A percentile compares a stretch with the other conserved stretches of the same genome.
phyloP scores from a whole-genome alignment of 805 yeast genomes.

The Wickerhamiella lipophila region DNA sequence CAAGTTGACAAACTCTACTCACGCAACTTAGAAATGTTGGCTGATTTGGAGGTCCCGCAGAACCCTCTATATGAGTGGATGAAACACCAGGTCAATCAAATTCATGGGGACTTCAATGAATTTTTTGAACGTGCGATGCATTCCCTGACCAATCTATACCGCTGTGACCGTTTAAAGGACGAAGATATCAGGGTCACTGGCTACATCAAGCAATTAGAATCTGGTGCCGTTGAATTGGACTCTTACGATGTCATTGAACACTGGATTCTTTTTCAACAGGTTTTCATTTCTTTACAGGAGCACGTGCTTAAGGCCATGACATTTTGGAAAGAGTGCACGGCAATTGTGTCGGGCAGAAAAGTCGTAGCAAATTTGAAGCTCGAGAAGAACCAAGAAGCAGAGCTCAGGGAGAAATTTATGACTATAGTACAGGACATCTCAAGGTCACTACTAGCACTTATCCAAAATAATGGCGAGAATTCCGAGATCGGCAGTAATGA shows the following conservation, averaged over 20 bases:
- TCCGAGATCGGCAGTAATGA: conserved; percentile 23
- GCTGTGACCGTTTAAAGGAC: background rate
- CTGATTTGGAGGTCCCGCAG: conserved; percentile 50
- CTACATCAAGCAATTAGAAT: conserved; percentile 8
- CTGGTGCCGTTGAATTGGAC: background rate
- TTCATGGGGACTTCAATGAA: conserved; percentile 32
- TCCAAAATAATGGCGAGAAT: conserved; percentile 4
- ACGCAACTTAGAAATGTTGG: conserved; percentile 36
- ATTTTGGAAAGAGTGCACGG: conserved; percentile 21
- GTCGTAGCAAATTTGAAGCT: conserved; percentile 8
- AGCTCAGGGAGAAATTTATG: conserved; percentile 1
- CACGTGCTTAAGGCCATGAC: conserved; percentile 15
- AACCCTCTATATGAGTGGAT: conserved; percentile 59
- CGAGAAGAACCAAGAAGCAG: conserved; percentile 9
- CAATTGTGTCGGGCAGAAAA: conserved; percentile 13
- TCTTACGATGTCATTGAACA: conserved; percentile 13
- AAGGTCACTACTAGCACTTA: conserved; percentile 11
- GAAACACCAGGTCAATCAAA: conserved; percentile 35
- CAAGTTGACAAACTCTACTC: conserved; percentile 28
- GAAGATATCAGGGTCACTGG: conserved; percentile 14
- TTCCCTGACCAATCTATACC: background rate
- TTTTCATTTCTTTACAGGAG: conserved; percentile 15
- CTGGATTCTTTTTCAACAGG: conserved; percentile 16
- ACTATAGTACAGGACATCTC: background rate
- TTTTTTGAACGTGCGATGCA: conserved; percentile 29